These are phyloP conservation scores for Exophiala sideris DNA, from an alignment of 2,329 filamentous ascomycete species.

Conservation along the genomic window DNA sequence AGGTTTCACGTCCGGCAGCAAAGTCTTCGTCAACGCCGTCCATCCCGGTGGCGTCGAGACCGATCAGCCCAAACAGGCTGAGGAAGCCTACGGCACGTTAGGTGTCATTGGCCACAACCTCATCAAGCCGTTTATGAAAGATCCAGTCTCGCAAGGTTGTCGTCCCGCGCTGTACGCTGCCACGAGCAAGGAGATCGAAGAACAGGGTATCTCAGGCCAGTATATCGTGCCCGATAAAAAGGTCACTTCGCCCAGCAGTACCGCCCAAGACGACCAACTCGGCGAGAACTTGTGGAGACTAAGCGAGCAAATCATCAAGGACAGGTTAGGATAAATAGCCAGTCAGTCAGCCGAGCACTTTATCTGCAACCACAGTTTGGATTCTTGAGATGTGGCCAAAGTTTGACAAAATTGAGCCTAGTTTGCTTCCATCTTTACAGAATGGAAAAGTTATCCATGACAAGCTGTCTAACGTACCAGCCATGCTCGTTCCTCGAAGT, in stretches of 20 bases:
- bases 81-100: constrained; percentile 48
- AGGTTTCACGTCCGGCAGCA: constrained; percentile 24
- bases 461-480: no score
- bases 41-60: constrained; percentile 51
- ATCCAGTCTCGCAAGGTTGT: constrained; percentile 48
- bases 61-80: constrained; percentile 48
- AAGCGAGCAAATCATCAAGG: constrained; percentile 41
- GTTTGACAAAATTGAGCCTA: no score
- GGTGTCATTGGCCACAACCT: constrained; percentile 46
- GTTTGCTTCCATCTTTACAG: no score
- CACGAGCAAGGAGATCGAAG: constrained; percentile 43
- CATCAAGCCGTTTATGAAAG: constrained; percentile 48
- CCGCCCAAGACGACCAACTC: constrained; percentile 44
- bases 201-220: constrained; percentile 43
- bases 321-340: background rate
- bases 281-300: constrained; percentile 46
- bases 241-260: constrained; percentile 41
- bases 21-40: constrained; percentile 46
- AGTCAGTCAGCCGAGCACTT: no score
- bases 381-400: no score
- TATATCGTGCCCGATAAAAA: constrained; percentile 53
- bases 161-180: constrained; percentile 48
- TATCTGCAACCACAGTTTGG: no score
- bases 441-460: no score
- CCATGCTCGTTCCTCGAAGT: no score